phyloP scores from a whole-genome alignment of 176 grass and related monocot genomes.

The Poa pratensis region DNA sequence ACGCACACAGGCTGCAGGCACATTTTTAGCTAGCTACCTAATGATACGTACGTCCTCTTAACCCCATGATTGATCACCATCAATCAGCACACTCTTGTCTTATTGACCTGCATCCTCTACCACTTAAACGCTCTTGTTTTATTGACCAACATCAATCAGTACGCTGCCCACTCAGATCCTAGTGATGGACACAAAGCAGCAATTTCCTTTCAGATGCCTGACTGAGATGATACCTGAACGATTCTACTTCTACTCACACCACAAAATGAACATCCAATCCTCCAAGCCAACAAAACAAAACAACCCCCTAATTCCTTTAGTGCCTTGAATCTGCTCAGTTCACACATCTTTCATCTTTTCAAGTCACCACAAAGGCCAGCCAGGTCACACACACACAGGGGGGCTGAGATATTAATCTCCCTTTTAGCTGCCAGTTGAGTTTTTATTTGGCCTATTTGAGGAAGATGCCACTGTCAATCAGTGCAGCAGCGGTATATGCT shows the following conservation, averaged over 20 bases:
- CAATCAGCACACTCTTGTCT: not conserved
- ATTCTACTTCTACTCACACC: no score
- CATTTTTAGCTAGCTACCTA: not conserved
- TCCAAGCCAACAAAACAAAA: no score
- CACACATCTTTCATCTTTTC: not conserved
- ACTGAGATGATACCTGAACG: no score
- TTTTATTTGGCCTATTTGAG: slow-evolving; percentile 32
- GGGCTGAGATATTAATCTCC: slow-evolving; percentile 40
- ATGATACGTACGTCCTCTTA: not conserved
- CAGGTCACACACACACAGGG: not conserved
- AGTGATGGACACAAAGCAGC: not conserved
- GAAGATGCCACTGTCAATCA: slow-evolving; percentile 22
- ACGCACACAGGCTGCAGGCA: not conserved
- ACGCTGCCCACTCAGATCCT: not conserved
- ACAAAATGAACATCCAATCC: no score
- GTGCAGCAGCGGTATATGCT: slow-evolving; percentile 9
- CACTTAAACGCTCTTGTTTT: no score
- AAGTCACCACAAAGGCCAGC: slow-evolving; percentile 29
- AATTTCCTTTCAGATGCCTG: not conserved
- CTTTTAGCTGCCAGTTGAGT: slow-evolving; percentile 30
- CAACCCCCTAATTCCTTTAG: no score
- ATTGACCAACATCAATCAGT: not conserved
- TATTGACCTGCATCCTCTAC: no score
- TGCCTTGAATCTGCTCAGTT: slow-evolving; percentile 31
- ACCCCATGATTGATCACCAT: not conserved